A percentile compares a stretch with the other conserved stretches of the same genome.
phyloP scores from a whole-genome alignment of 1,284 basidiomycete species.

The Pascua guehoae region DNA sequence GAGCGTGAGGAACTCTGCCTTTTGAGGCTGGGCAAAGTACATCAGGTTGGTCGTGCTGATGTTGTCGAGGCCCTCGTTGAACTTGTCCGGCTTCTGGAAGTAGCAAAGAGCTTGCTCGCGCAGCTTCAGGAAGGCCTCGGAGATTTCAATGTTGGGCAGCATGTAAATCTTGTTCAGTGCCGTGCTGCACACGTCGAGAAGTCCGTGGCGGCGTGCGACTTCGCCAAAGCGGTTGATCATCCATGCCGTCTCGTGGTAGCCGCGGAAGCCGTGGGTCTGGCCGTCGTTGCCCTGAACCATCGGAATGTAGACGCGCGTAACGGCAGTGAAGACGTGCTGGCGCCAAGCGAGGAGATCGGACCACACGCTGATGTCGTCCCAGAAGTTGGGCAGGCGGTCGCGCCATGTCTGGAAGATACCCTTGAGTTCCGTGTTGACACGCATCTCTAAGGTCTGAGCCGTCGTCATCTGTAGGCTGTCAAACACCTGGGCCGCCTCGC shows the following conservation, averaged over 20 bases:
- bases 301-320: constrained; percentile 95
- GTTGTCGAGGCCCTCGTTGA: constrained; percentile 90
- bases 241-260: constrained; percentile 99
- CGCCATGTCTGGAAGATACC: constrained; percentile 95
- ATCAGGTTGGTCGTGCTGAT: constrained; percentile 99
- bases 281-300: constrained; percentile 61
- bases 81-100: constrained; percentile 91
- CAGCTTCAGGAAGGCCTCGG: constrained; percentile 97
- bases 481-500: constrained; percentile 94
- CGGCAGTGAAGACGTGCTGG: constrained; percentile 84
- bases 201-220: constrained; percentile 93
- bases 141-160: constrained; percentile 98
- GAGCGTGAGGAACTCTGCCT: constrained; percentile 98
- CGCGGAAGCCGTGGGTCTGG: constrained; percentile 86
- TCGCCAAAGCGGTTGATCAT: constrained; percentile 99
- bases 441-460: constrained; percentile 85
- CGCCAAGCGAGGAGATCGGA: constrained; percentile 97
- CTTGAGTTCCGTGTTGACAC: constrained; percentile 86
- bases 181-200: constrained; percentile 93
- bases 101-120: constrained; percentile 99
- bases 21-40: constrained; percentile 93
- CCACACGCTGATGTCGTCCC: constrained; percentile 99
- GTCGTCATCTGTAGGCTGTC: constrained; percentile 83
- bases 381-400: constrained; percentile 90
- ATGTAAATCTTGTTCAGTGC: constrained; percentile 98